phyloP scores from a whole-genome alignment of 202 grass and related monocot species.

The Musa balbisiana region DNA sequence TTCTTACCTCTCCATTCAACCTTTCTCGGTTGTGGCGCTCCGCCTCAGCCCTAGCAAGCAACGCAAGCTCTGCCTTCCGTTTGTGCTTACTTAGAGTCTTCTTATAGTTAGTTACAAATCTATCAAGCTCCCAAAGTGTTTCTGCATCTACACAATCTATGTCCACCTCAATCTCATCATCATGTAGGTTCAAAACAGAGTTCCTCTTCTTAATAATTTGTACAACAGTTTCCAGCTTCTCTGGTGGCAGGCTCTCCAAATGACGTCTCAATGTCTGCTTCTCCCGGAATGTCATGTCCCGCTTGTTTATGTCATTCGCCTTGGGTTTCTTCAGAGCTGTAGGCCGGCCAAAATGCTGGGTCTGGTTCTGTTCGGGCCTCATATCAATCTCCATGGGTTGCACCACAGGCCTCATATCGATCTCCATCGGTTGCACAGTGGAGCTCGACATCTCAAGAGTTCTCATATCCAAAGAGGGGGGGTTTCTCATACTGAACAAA shows the following conservation, averaged over 20 bases:
- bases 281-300: constrained; percentile 70
- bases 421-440: constrained; percentile 27
- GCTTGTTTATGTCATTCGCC: constrained; percentile 65
- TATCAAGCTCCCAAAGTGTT: constrained; percentile 84
- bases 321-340: constrained; percentile 81
- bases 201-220: constrained; percentile 83
- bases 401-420: constrained; percentile 37
- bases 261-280: constrained; percentile 65
- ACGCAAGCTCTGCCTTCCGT: constrained; percentile 52
- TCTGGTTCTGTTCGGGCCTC: constrained; percentile 29
- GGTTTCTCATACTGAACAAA: constrained; percentile 33
- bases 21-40: constrained; percentile 17
- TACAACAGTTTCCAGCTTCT: constrained; percentile 72
- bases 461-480: constrained; percentile 40
- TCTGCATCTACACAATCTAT: constrained; percentile 88
- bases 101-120: constrained; percentile 74
- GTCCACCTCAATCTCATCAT: constrained; percentile 89
- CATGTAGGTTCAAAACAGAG: constrained; percentile 50
- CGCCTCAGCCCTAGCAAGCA: constrained; percentile 33
- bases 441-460: constrained; percentile 72
- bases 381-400: constrained; percentile 26
- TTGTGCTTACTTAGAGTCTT: constrained; percentile 76
- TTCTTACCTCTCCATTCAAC: neutral
- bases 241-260: constrained; percentile 55
- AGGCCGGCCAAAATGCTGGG: constrained; percentile 35